Percentiles rank a stretch among this genome's conserved stretches.
These are phyloP conservation scores for Oryza longistaminata DNA, from an alignment of 176 grass and related monocot species.

Conservation along the genomic window DNA sequence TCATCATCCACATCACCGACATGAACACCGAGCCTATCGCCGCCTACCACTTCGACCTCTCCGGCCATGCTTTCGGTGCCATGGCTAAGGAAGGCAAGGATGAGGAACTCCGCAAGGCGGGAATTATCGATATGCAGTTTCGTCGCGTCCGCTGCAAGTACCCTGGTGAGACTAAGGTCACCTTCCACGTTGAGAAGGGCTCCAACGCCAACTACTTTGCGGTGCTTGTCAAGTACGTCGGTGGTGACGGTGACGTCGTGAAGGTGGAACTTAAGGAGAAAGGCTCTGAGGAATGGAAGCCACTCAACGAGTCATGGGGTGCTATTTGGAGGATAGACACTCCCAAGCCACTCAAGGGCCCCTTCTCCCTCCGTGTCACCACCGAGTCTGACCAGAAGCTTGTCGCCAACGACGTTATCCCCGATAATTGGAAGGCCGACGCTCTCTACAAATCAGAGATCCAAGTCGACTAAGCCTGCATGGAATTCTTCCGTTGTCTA, in stretches of 20 bases:
- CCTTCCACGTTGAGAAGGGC: slow-evolving; percentile 67
- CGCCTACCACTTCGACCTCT: slow-evolving; percentile 58
- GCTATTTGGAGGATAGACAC: slow-evolving; percentile 62
- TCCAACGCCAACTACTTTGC: slow-evolving; percentile 56
- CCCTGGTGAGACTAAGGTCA: slow-evolving; percentile 44
- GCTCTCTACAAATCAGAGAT: slow-evolving; percentile 26
- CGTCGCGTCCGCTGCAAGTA: slow-evolving; percentile 52
- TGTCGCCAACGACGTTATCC: slow-evolving; percentile 43
- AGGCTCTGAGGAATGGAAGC: slow-evolving; percentile 18
- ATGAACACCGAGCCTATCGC: slow-evolving; percentile 44
- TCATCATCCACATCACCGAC: slow-evolving; percentile 46
- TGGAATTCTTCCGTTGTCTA: too few species aligned
- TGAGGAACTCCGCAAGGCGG: slow-evolving; percentile 54
- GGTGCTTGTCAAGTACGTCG: slow-evolving; percentile 45
- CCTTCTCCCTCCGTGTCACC: slow-evolving; percentile 53
- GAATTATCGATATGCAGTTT: slow-evolving; percentile 47
- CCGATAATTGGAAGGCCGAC: slow-evolving; percentile 42
- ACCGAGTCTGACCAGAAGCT: slow-evolving; percentile 36
- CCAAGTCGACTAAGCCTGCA: not conserved
- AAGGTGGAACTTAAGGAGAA: slow-evolving; percentile 46
- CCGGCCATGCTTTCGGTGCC: slow-evolving; percentile 45
- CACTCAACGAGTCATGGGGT: slow-evolving; percentile 57
- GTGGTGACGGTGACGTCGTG: slow-evolving; percentile 52
- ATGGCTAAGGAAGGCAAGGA: slow-evolving; percentile 45
- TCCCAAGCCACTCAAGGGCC: slow-evolving; percentile 23